Evolutionary conservation across 1,139 yeast genomes (phyloP).

Genomic region (Diutina pseudorugosa): DNA sequence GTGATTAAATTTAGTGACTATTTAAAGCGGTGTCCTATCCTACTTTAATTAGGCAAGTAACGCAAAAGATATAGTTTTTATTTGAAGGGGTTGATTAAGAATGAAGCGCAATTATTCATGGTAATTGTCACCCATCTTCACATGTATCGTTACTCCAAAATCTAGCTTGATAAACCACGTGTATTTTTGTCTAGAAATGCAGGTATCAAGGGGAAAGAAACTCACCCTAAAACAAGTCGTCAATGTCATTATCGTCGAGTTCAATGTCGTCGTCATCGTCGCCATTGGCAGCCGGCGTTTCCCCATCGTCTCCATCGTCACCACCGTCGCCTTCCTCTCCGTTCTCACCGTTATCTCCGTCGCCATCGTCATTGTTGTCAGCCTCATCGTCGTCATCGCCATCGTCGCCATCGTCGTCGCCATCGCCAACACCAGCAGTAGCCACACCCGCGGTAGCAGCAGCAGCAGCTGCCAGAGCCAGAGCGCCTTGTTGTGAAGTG

Average conservation of each 20-base stretch:
- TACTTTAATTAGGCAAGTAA: too few relatives aligned
- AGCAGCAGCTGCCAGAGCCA: background rate
- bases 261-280: background rate
- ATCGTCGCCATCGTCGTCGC: slow-evolving; percentile 9
- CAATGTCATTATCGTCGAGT: background rate
- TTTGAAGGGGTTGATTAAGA: too few relatives aligned
- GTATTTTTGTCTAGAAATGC: too few relatives aligned
- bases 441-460: slow-evolving; percentile 4
- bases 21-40: too few relatives aligned
- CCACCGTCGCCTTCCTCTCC: slow-evolving; percentile 5
- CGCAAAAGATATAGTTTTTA: too few relatives aligned
- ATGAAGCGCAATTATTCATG: too few relatives aligned
- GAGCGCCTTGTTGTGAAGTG: background rate
- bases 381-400: slow-evolving; percentile 5
- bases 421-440: slow-evolving; percentile 10
- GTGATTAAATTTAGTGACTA: too few relatives aligned
- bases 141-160: too few relatives aligned
- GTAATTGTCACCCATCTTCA: too few relatives aligned
- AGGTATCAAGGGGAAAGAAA: too few relatives aligned
- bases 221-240: slow-evolving; percentile 3
- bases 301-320: slow-evolving; percentile 5
- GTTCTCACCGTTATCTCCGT: slow-evolving; percentile 7
- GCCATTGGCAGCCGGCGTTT: background rate
- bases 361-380: slow-evolving; percentile 10
- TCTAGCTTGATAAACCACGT: too few relatives aligned